A percentile compares a stretch with the other conserved stretches of the same genome.
These are phyloP conservation scores for Tolypocladium inflatum DNA, from an alignment of 2,329 filamentous ascomycete genomes.

Conservation along the genomic window DNA sequence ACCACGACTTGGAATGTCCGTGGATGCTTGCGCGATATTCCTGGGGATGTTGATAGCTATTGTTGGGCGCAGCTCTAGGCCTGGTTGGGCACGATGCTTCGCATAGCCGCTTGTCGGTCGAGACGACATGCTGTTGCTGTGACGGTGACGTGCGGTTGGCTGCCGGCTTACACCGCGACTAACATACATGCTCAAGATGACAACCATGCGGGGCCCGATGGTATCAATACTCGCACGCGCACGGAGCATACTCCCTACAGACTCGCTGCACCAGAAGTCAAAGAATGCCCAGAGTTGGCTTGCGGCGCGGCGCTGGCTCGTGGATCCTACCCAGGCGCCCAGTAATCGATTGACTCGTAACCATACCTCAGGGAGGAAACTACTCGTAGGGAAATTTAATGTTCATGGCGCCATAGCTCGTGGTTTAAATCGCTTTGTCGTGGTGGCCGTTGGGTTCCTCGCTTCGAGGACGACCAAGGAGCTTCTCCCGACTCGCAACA, in stretches of 20 bases:
- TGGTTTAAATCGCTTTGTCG: not conserved
- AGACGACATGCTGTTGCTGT: no score
- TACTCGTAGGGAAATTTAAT: no score
- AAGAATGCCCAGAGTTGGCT: not conserved
- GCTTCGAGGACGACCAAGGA: not conserved
- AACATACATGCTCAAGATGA: not conserved
- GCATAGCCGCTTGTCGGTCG: no score
- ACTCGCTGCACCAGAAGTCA: no score
- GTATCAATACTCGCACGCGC: not conserved
- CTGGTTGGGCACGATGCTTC: no score
- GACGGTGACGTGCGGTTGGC: not conserved
- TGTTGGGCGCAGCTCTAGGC: not conserved
- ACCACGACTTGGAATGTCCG: not conserved
- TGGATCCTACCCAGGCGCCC: not conserved
- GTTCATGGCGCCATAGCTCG: no score
- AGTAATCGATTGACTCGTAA: not conserved
- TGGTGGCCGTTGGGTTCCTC: not conserved
- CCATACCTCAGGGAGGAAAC: no score
- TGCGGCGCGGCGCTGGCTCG: not conserved
- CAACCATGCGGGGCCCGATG: not conserved
- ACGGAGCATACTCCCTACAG: no score
- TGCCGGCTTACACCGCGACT: not conserved
- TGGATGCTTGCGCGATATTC: not conserved
- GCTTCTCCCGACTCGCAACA: not conserved
- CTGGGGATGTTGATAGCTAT: not conserved